phyloP scores from a whole-genome alignment of 345 rosid species.

The Rhodamnia rubescens region DNA sequence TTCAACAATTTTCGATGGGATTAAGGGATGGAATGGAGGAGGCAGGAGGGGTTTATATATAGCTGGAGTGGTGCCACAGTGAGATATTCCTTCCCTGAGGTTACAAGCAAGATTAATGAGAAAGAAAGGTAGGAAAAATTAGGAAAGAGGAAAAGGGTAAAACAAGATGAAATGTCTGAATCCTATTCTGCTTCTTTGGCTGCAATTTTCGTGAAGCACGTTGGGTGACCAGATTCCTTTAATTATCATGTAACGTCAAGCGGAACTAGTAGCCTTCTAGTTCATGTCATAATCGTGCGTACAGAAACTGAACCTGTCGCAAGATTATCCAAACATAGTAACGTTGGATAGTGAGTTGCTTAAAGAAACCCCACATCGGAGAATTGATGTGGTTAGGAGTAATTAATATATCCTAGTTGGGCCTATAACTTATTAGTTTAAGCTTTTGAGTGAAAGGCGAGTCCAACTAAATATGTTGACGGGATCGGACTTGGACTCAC shows the following conservation, averaged over 20 bases:
- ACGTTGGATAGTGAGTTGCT: neutral
- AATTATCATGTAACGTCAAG: neutral
- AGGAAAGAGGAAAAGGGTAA: neutral
- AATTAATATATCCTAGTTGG: no score
- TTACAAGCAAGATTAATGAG: neutral
- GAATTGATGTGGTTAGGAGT: no score
- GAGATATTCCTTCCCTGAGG: neutral
- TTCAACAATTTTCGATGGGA: neutral
- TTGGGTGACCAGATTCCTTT: neutral
- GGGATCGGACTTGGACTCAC: no score
- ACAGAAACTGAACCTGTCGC: rapidly evolving
- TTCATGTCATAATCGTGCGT: neutral
- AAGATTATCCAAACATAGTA: neutral
- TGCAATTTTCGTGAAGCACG: neutral
- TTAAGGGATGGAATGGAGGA: neutral
- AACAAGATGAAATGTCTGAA: neutral
- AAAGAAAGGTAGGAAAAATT: neutral
- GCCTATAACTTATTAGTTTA: no score
- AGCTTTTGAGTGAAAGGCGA: no score
- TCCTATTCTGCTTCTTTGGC: neutral
- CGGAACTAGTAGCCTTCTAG: rapidly evolving
- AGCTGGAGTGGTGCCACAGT: neutral
- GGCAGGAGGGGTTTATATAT: neutral
- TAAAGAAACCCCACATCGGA: no score
- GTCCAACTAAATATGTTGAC: no score